Evolutionary conservation across 1,139 yeast species (phyloP), one percentile per base, ranked within the genome.

Genomic region (Ogataea hybrid): DNA sequence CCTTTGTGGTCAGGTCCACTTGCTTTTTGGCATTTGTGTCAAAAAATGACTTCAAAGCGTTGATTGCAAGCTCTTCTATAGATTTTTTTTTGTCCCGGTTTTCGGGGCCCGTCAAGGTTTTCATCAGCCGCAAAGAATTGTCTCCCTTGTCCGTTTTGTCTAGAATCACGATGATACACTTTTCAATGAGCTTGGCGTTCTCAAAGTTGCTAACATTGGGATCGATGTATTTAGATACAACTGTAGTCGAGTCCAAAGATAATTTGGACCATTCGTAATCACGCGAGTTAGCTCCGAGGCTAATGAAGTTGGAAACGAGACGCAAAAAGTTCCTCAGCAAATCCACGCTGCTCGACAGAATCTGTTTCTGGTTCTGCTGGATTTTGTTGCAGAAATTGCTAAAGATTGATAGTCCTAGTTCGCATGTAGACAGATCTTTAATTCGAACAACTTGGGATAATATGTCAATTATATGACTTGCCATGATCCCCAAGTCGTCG

Each of bases 401-500:
- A 54, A 77, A 85, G 0, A 81, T 76, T 18, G 64, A 58, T 25
- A 70, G 62, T 4, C 79, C 73, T 34, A 72, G 69, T 54, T 81
- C 79, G 47, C 77, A 70, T 12, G 84, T 65, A 0, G 77, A 67
- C 38, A 83, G 58, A 54, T 86, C 95, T 14, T 68, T 69, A 6
- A 75, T 66, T 16, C 65, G 55, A 34, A 80, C 54, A 14, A 80
- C 71, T 8, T 52, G 52, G n/a, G 50, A 50, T 57, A 70, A 63
- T 28, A 81, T 79, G 16, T 65, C 59, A 43, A 83, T 68, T 25
- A 77, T 77, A 52, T 77, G 74, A 28, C 68, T 71, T 1, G 96
- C 94, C 67, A 88, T 83, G 28, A 89, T 83, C 50, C 86, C 88
- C 59, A 92, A 68, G 59, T 92, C 92, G 47, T 86, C 95, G 28